phyloP scores from a whole-genome alignment of 495 filamentous ascomycete species.

The Penicillium atrosanguineum region DNA sequence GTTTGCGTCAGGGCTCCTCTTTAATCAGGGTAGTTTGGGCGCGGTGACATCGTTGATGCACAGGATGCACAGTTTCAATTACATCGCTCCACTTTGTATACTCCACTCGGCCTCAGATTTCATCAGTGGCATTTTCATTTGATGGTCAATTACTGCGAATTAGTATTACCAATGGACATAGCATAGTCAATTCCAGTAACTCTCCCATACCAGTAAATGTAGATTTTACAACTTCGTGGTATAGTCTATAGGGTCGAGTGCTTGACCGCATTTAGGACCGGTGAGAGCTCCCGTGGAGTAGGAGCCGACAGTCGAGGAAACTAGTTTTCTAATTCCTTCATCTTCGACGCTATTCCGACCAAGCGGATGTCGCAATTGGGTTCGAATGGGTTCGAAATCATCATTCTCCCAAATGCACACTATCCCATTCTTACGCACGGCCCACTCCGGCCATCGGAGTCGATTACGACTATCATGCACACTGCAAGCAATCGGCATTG shows the following conservation, averaged over 20 bases:
- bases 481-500: background rate
- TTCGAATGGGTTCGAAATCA: background rate
- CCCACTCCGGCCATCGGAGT: slow-evolving; percentile 20
- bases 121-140: background rate
- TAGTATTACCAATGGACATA: background rate
- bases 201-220: too few species aligned
- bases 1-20: slow-evolving; percentile 1
- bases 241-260: background rate
- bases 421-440: slow-evolving; percentile 6
- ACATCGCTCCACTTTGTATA: slow-evolving; percentile 13
- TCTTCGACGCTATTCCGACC: background rate
- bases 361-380: background rate
- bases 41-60: slow-evolving; percentile 18
- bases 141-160: background rate
- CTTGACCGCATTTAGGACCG: background rate
- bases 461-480: background rate
- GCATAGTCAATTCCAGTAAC: background rate
- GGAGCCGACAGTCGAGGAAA: background rate
- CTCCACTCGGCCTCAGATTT: background rate
- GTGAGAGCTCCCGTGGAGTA: background rate
- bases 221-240: background rate
- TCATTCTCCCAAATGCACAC: background rate
- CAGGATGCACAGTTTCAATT: background rate
- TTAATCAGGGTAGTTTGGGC: slow-evolving; percentile 18
- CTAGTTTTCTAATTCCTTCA: background rate